Percentiles rank a stretch among this genome's conserved stretches.
Conservation (phyloP, 164 flowering plant genomes). For the Nymphaea thermarum region DNA sequence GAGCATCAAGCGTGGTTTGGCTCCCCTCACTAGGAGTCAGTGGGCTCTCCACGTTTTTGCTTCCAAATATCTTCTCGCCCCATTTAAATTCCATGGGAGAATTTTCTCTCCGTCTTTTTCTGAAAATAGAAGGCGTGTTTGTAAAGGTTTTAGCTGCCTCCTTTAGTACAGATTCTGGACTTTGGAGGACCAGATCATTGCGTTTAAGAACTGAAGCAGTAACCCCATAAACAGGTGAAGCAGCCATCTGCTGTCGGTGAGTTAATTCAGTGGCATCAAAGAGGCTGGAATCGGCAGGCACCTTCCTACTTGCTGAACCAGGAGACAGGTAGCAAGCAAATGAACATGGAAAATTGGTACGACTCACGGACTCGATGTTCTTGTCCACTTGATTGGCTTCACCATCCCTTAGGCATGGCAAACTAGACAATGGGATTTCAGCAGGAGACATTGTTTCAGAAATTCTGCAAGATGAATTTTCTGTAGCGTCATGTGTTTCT, state of each 20-base stretch:
- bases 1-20: background rate
- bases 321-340: background rate
- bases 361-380: background rate
- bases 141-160: constrained; percentile 29
- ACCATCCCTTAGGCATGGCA: background rate
- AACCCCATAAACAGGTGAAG: constrained; percentile 56
- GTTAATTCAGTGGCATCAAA: background rate
- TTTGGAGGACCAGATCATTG: constrained; percentile 15
- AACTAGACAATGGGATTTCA: constrained; percentile 19
- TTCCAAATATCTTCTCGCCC: background rate
- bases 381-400: too few species aligned
- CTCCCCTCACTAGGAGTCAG: background rate
- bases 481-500: background rate
- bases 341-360: background rate
- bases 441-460: constrained; percentile 16
- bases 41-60: background rate
- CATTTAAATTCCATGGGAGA: background rate
- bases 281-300: background rate
- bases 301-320: background rate
- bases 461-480: constrained; percentile 1
- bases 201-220: constrained; percentile 10
- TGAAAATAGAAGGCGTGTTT: constrained; percentile 38
- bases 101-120: constrained; percentile 18
- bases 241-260: constrained; percentile 9
- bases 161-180: constrained; percentile 33